Conservation (phyloP, 305 asterid species). For the Galium porrigens region DNA sequence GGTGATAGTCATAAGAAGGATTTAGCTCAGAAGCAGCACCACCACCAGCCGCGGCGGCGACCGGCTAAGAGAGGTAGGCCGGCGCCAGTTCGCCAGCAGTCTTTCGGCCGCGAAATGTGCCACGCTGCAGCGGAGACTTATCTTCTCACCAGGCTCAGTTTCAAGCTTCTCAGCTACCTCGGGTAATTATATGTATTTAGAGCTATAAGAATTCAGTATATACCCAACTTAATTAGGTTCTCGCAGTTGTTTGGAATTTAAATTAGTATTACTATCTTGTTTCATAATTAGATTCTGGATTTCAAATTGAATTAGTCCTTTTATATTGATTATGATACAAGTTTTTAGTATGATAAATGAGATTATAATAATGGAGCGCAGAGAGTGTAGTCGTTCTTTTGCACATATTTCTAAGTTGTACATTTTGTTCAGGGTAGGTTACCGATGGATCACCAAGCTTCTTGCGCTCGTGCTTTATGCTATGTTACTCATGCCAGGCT, state of each 20-base stretch:
- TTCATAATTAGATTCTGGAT: neutral
- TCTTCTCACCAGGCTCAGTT: constrained; percentile 63
- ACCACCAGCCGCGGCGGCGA: constrained; percentile 38
- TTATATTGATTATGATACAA: neutral
- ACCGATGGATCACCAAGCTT: constrained; percentile 78
- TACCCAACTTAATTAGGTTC: neutral
- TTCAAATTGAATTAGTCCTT: neutral
- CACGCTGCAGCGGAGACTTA: constrained; percentile 95
- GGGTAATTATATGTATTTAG: constrained; percentile 33
- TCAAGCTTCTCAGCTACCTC: constrained; percentile 75
- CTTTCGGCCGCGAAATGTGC: constrained; percentile 58
- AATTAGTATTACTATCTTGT: neutral
- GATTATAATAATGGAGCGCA: neutral
- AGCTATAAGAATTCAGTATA: neutral
- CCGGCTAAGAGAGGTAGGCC: constrained; percentile 23
- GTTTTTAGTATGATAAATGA: neutral
- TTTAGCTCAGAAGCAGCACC: constrained; percentile 1
- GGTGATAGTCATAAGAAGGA: constrained; percentile 22
- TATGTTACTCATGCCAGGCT: constrained; percentile 87
- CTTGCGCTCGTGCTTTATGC: constrained; percentile 74
- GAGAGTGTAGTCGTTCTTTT: neutral
- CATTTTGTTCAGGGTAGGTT: constrained; percentile 73
- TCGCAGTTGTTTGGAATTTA: neutral
- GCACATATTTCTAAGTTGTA: constrained; percentile 19
- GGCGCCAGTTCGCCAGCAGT: constrained; percentile 41